These are phyloP conservation scores for Hericium alpestre DNA, from an alignment of 768 basidiomycete genomes.

Conservation along the genomic window DNA sequence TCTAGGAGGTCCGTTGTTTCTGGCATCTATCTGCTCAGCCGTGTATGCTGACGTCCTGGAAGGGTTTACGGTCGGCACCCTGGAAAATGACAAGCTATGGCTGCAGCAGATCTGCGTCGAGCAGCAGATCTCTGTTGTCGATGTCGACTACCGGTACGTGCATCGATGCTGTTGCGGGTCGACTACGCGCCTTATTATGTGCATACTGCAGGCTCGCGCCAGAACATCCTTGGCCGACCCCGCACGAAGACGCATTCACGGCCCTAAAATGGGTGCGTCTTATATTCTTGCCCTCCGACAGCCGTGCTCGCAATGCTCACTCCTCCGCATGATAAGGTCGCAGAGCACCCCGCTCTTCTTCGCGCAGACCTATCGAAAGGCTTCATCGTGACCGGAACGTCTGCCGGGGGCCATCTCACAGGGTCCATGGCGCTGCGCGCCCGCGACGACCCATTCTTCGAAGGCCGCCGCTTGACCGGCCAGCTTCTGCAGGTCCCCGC, in stretches of 20 bases:
- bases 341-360: neutral
- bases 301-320: neutral
- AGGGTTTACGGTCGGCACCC: neutral
- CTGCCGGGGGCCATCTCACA: neutral
- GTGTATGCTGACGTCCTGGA: too few species aligned
- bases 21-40: neutral
- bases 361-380: neutral
- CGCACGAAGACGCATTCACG: neutral
- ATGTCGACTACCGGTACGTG: neutral
- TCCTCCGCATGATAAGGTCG: neutral
- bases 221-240: neutral
- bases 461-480: neutral
- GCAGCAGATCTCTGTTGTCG: neutral
- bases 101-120: neutral
- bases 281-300: neutral
- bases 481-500: neutral
- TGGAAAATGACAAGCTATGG: too few species aligned
- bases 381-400: neutral
- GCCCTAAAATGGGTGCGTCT: conserved; percentile 1
- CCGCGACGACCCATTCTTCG: neutral
- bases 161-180: too few species aligned
- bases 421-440: neutral
- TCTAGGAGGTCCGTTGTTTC: neutral
- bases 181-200: neutral
- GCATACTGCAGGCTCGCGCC: neutral